Percentiles rank a stretch among this genome's conserved stretches.
Evolutionary conservation across 495 filamentous ascomycete species (phyloP).

Genomic region (Aspergillus panamensis): DNA sequence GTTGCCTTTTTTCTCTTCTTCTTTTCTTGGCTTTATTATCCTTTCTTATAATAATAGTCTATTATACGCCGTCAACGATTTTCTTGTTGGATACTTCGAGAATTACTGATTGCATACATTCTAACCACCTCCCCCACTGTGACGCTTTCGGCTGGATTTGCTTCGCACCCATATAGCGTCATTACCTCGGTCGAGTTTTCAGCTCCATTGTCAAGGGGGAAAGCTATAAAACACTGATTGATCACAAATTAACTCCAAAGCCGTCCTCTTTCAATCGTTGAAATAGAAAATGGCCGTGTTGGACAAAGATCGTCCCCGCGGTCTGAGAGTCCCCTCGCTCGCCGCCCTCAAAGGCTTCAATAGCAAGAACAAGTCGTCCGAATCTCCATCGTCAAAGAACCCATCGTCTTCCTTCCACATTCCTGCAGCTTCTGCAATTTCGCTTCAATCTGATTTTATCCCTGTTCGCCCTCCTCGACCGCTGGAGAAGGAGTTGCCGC

Average conservation of each 20-base stretch:
- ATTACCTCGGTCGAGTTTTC: no score
- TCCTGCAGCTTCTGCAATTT: slow-evolving; percentile 13
- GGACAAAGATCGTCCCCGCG: slow-evolving; percentile 39
- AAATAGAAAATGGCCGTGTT: slow-evolving; percentile 33
- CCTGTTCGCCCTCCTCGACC: slow-evolving; percentile 15
- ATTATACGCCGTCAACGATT: no score
- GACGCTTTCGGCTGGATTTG: no score
- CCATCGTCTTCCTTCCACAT: slow-evolving; percentile 9
- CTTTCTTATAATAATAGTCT: neutral
- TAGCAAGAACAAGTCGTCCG: slow-evolving; percentile 15
- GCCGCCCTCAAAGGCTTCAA: slow-evolving; percentile 30
- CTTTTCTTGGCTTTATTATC: neutral
- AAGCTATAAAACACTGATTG: neutral
- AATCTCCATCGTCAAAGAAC: slow-evolving; percentile 16
- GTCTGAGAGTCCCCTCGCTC: slow-evolving; percentile 39
- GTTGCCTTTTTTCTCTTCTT: slow-evolving; percentile 2
- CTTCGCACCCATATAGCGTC: no score
- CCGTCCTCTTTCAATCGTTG: neutral
- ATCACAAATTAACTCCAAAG: neutral
- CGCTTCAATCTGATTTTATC: slow-evolving; percentile 13
- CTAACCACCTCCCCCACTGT: no score
- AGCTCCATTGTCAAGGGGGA: no score
- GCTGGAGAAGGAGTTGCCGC: slow-evolving; percentile 32
- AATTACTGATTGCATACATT: no score
- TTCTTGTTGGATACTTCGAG: no score